Conservation (phyloP, 306 rosid genomes). For the Spatholobus suberectus region DNA sequence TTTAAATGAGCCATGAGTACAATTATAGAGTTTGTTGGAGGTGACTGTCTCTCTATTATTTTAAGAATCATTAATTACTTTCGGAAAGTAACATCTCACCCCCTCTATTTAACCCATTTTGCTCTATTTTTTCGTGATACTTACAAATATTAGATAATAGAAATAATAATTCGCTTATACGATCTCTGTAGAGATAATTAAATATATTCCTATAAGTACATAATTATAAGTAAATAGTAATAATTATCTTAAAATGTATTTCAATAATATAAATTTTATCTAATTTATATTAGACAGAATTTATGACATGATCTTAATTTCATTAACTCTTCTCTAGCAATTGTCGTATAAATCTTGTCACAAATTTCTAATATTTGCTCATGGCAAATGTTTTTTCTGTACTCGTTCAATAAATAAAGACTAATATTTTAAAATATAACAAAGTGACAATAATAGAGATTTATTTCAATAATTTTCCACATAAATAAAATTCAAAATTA, state of each 20-base stretch:
- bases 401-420: too few relatives aligned
- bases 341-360: not conserved
- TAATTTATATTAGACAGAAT: too few relatives aligned
- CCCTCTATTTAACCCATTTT: constrained; percentile 14
- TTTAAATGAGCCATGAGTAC: not conserved
- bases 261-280: not conserved
- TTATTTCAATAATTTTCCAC: not conserved
- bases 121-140: not conserved
- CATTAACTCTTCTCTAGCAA: not conserved
- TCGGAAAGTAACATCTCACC: constrained; percentile 46
- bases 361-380: too few relatives aligned
- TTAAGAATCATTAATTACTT: constrained; percentile 19
- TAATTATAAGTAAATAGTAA: not conserved
- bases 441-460: not conserved
- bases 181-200: not conserved
- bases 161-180: not conserved
- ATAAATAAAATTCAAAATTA: not conserved
- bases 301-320: not conserved
- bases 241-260: not conserved
- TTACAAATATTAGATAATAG: not conserved
- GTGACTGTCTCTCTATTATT: constrained; percentile 5
- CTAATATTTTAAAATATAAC: not conserved
- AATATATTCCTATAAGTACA: not conserved
- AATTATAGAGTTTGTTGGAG: constrained; percentile 35
- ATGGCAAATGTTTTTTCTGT: too few relatives aligned